Evolutionary conservation across 2,329 filamentous ascomycete species (phyloP).

Genomic region (Monosporascus sp.): DNA sequence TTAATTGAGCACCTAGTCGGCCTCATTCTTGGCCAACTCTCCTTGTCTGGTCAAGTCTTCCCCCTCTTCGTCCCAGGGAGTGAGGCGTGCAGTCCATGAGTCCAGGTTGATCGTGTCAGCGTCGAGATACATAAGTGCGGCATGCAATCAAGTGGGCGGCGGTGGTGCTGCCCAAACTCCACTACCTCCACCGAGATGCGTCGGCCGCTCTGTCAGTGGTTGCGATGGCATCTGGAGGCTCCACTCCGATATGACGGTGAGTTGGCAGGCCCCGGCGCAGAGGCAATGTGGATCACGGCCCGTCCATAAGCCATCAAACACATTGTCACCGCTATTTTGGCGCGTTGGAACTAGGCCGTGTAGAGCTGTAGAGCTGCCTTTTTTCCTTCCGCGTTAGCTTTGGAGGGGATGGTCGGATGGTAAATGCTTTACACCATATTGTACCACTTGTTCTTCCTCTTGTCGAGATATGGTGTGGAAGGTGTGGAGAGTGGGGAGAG

Average conservation of each 20-base stretch:
- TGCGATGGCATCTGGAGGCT: conserved; percentile 8
- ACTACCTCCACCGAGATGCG: conserved; percentile 25
- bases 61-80: not conserved
- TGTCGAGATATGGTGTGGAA: too few species aligned
- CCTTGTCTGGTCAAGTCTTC: not conserved
- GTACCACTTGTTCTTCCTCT: too few species aligned
- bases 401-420: not conserved
- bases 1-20: too few species aligned
- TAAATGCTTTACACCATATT: not conserved
- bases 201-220: conserved; percentile 24
- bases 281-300: conserved; percentile 20
- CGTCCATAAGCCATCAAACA: conserved; percentile 23
- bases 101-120: not conserved
- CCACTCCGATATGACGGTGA: conserved; percentile 15
- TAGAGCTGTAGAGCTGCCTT: not conserved
- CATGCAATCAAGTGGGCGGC: not conserved
- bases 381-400: not conserved
- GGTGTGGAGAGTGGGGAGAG: not conserved
- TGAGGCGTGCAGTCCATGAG: not conserved
- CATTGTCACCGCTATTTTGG: conserved; percentile 28
- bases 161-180: conserved; percentile 26
- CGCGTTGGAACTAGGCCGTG: too few species aligned
- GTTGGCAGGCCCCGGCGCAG: conserved; percentile 19
- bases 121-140: not conserved
- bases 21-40: too few species aligned